Evolutionary conservation across 352 stramenopile genomes (phyloP).

Genomic region (Halophytophthora polymorphica): DNA sequence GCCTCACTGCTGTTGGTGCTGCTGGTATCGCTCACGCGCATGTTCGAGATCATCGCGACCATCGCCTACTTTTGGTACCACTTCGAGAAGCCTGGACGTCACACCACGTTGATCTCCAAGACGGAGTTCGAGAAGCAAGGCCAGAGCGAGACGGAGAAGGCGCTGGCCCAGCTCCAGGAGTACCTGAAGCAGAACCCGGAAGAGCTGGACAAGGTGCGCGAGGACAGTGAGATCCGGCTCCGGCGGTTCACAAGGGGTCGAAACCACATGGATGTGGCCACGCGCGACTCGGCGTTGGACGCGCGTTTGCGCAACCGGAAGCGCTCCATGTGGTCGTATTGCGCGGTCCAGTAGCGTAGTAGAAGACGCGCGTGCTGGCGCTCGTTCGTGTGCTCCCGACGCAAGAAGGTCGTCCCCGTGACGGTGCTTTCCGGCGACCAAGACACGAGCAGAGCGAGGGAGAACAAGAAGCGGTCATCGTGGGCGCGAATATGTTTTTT

Average conservation of each 20-base stretch:
- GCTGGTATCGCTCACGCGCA: constrained; percentile 58
- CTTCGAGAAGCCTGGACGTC: constrained; percentile 62
- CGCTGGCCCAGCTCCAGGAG: constrained; percentile 56
- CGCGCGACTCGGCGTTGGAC: constrained; percentile 39
- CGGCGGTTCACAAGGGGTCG: constrained; percentile 75
- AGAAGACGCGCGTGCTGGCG: constrained; percentile 22
- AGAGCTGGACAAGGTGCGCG: constrained; percentile 71
- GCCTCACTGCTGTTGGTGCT: constrained; percentile 69
- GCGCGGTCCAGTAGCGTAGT: constrained; percentile 45
- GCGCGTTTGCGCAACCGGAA: constrained; percentile 26
- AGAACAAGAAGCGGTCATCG: constrained; percentile 13
- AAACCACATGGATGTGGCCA: constrained; percentile 70
- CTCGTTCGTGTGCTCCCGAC: no score
- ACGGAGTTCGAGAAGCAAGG: constrained; percentile 70
- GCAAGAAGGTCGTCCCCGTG: no score
- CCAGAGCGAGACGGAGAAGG: constrained; percentile 71
- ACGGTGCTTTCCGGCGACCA: no score
- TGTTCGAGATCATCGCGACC: constrained; percentile 71
- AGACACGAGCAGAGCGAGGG: neutral
- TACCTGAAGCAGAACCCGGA: constrained; percentile 71
- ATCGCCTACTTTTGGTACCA: constrained; percentile 84
- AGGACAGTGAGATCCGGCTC: constrained; percentile 79
- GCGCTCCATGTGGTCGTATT: constrained; percentile 39
- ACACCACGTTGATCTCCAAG: constrained; percentile 71
- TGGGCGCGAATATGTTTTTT: constrained; percentile 2